Percentiles rank a stretch among this genome's conserved stretches.
Evolutionary conservation across 2,329 filamentous ascomycete species (phyloP).

Genomic region (Albophoma yamanashiensis): DNA sequence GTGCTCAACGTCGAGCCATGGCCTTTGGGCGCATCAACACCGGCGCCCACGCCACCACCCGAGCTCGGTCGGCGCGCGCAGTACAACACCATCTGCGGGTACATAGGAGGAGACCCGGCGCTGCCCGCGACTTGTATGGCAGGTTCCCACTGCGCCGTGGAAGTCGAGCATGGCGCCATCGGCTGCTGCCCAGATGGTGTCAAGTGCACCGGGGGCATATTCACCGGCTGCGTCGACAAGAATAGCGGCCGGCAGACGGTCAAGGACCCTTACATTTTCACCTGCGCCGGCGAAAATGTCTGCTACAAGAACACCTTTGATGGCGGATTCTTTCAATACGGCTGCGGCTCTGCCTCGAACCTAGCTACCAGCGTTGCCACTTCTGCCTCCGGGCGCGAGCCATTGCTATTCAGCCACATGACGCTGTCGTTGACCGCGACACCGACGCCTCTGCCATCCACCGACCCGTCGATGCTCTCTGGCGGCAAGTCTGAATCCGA

Average conservation of each 20-base stretch:
- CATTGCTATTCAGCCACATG: conserved; percentile 24
- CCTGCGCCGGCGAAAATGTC: conserved; percentile 37
- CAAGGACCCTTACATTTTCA: conserved; percentile 45
- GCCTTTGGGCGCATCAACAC: conserved; percentile 24
- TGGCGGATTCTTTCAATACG: conserved; percentile 45
- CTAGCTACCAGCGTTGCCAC: conserved; percentile 37
- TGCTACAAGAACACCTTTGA: conserved; percentile 47
- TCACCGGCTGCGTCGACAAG: conserved; percentile 44
- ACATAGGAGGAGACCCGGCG: conserved; percentile 38
- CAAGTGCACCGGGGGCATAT: conserved; percentile 43
- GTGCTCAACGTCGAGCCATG: conserved; percentile 26
- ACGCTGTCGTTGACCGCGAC: conserved; percentile 29
- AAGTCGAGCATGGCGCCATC: conserved; percentile 35
- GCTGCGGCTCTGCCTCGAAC: conserved; percentile 38
- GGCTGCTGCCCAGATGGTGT: conserved; percentile 45
- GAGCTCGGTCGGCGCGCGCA: conserved; percentile 27
- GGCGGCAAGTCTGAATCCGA: not conserved
- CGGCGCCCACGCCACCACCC: conserved; percentile 23
- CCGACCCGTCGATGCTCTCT: conserved; percentile 16
- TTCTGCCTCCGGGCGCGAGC: conserved; percentile 29
- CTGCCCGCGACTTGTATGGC: conserved; percentile 46
- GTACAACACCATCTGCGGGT: conserved; percentile 47
- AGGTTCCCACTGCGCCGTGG: conserved; percentile 48
- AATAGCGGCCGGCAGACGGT: conserved; percentile 38
- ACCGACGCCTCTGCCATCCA: conserved; percentile 25